Conservation (phyloP, 2,329 filamentous ascomycete genomes). For the Knoxdaviesia proteae region DNA sequence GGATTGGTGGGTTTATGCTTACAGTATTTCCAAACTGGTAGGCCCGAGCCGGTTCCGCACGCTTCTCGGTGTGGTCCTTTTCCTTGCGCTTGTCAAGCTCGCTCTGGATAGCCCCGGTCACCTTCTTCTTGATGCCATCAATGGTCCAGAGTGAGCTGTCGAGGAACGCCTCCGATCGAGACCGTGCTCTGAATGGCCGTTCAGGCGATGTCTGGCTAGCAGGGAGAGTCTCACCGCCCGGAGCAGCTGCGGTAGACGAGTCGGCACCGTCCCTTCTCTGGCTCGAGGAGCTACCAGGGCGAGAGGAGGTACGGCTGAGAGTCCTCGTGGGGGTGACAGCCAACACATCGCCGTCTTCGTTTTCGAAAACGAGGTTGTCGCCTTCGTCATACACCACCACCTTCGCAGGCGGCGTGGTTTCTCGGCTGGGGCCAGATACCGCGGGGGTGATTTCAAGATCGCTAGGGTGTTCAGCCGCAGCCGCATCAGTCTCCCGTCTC, state of each 20-base stretch:
- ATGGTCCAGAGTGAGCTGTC: conserved; percentile 12
- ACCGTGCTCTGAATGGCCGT: conserved; percentile 6
- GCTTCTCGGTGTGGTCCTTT: conserved; percentile 32
- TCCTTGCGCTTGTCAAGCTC: conserved; percentile 41
- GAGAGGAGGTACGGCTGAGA: background rate
- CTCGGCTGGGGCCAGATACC: background rate
- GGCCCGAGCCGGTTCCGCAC: conserved; percentile 53
- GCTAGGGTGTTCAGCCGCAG: background rate
- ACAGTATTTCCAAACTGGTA: conserved; percentile 71
- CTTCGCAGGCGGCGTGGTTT: conserved; percentile 6
- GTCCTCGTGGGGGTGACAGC: conserved; percentile 32
- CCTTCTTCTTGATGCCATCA: conserved; percentile 23
- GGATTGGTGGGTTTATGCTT: conserved; percentile 10
- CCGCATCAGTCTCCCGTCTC: conserved; percentile 1
- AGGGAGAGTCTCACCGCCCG: conserved; percentile 5
- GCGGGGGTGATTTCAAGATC: no score
- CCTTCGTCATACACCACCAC: conserved; percentile 69
- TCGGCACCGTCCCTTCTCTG: conserved; percentile 6
- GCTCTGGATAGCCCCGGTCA: conserved; percentile 33
- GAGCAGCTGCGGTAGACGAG: conserved; percentile 5
- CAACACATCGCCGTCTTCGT: conserved; percentile 71
- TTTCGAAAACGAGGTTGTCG: conserved; percentile 58
- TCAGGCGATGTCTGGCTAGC: conserved; percentile 5
- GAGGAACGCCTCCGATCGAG: conserved; percentile 5
- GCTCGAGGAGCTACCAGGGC: conserved; percentile 2